Base-by-base conservation (phyloP, 495 filamentous ascomycete species). In the Polyplosphaeria fusca region DNA sequence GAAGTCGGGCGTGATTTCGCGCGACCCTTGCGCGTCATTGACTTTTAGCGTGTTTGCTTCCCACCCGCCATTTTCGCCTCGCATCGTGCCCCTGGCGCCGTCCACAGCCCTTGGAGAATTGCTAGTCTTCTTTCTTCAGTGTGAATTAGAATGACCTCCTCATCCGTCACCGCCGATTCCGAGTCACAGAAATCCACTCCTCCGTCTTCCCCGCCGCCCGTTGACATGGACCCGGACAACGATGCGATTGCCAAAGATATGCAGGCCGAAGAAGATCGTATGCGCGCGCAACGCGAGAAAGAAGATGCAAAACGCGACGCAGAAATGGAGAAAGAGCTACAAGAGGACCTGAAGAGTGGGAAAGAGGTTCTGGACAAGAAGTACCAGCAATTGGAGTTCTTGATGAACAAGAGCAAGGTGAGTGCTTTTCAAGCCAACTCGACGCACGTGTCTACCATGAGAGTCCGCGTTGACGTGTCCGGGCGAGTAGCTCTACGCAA, bases 221-320 rank as follows among this genome's bases (percentile, higher is more conserved):
- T 38, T 25, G 39, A 37, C 14, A 61, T 61, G 58, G 51, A 56
- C 12, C 35, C 47, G 20, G 38, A 42, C 38, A 51, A 61, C 9
- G 43, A 59, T 25, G 32, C 12, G 1, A 47, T 68, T 3, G 66
- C 64, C 1, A 60, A 67, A n/a, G 43, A 75, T 2, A 76, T 79
- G 60, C 71, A 72, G 5, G 73, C 72, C 1, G 79, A 84, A 51
- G 82, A 85, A 56, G 72, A 76, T 47, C 70, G 70, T 43, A 79
- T 81, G 30, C 68, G 70, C 0, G 51, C 47, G 18, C 67, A 60
- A 25, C 80, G 84, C 54, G 68, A 76, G 7, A 76, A 76, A 57
- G 72, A 67, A 55, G 68, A 71, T 23, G 71, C 74, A 59, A 79
- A 77, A 60, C 70, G 73, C 35, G 77, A 76, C 60, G 72, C 73